Conservation (phyloP, 2,329 filamentous ascomycete genomes). For the Ophiostoma tasmaniense region DNA sequence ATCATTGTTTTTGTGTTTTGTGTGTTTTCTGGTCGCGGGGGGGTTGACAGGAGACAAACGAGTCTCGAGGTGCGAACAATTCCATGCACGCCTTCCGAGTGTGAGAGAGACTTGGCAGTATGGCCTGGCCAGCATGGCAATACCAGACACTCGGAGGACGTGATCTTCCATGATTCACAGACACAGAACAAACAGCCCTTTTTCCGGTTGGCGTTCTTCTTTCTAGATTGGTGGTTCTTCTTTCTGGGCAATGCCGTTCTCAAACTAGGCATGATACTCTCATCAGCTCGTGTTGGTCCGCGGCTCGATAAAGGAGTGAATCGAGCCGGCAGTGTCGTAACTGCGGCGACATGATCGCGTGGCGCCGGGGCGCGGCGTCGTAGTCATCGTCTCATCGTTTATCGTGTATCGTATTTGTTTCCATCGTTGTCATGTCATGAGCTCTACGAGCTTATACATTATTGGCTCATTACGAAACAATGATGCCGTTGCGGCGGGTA, state of each 20-base stretch:
- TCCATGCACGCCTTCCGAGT: not conserved
- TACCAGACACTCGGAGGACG: not conserved
- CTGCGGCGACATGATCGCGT: not conserved
- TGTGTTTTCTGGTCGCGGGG: not conserved
- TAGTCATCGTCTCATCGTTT: not conserved
- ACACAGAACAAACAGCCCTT: not conserved
- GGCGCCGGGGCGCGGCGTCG: too few relatives aligned
- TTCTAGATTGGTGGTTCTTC: too few relatives aligned
- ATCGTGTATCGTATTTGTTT: not conserved
- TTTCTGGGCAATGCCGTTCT: too few relatives aligned
- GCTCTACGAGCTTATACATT: too few relatives aligned
- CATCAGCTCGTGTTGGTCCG: constrained; percentile 10
- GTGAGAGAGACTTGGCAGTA: too few relatives aligned
- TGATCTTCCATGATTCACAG: not conserved
- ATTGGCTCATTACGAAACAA: constrained; percentile 37
- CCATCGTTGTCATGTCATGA: not conserved
- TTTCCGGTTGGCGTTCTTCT: not conserved
- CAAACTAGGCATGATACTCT: not conserved
- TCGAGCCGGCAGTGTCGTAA: constrained; percentile 7
- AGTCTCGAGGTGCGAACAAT: not conserved
- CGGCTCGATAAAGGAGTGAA: constrained; percentile 15
- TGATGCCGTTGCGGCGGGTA: constrained; percentile 56
- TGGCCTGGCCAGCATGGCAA: constrained; percentile 1
- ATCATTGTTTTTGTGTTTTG: constrained; percentile 4
- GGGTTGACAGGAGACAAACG: not conserved